These are phyloP conservation scores for Backusella tuberculispora DNA, from an alignment of 192 early-diverging fungal species.

Conservation along the genomic window DNA sequence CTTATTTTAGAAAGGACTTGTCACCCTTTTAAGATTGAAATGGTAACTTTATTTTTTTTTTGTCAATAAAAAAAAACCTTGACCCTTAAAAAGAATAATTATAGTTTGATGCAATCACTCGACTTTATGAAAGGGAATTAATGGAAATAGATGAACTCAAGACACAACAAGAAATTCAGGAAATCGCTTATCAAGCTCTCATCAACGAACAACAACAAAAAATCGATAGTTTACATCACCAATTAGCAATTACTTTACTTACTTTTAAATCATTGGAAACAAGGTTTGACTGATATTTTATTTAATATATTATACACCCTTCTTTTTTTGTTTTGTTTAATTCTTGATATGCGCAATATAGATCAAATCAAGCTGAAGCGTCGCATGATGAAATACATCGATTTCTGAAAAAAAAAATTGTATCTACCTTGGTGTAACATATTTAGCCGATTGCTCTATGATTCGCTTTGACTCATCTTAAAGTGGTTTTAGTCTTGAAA, in stretches of 20 bases:
- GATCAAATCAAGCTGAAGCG: neutral
- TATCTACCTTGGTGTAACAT: neutral
- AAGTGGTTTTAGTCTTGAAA: neutral
- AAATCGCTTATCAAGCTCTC: neutral
- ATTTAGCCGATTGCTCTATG: neutral
- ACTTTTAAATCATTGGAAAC: neutral
- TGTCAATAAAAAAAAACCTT: slow-evolving; percentile 1
- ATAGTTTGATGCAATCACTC: neutral
- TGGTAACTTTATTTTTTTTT: neutral
- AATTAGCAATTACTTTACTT: neutral
- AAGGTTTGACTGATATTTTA: neutral
- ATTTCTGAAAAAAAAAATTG: neutral
- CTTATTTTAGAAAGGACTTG: slow-evolving; percentile 7
- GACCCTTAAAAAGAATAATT: neutral
- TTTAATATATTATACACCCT: too few relatives aligned
- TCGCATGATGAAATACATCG: neutral
- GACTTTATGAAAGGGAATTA: neutral
- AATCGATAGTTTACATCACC: neutral
- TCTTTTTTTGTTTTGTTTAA: neutral
- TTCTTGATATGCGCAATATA: neutral
- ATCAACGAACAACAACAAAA: neutral
- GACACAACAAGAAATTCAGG: neutral
- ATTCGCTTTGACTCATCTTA: slow-evolving; percentile 12
- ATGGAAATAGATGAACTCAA: neutral
- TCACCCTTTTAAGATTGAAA: neutral